Evolutionary conservation across 1,284 basidiomycete genomes (phyloP).

Genomic region (Tremellales sp.): DNA sequence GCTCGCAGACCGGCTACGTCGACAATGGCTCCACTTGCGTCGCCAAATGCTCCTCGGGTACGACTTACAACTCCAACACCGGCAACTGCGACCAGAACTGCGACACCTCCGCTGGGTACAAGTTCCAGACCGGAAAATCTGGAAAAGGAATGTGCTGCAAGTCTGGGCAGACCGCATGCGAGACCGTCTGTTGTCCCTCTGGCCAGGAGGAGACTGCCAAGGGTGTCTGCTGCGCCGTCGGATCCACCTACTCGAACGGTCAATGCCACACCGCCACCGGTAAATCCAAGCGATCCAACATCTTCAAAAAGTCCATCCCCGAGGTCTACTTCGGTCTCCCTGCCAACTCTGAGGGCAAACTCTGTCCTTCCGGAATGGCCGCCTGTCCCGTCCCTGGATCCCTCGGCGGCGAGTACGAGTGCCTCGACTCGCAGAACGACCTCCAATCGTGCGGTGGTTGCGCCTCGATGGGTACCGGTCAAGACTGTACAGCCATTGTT

Average conservation of each 20-base stretch:
- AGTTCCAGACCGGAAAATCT: slow-evolving; percentile 7
- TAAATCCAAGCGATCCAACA: background rate
- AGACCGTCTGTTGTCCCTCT: slow-evolving; percentile 27
- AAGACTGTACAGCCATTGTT: slow-evolving; percentile 64
- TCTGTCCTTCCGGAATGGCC: slow-evolving; percentile 59
- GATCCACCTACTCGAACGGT: slow-evolving; percentile 21
- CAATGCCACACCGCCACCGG: slow-evolving; percentile 22
- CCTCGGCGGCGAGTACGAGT: slow-evolving; percentile 56
- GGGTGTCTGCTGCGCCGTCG: slow-evolving; percentile 26
- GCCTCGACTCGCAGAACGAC: slow-evolving; percentile 46
- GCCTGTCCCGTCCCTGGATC: slow-evolving; percentile 59
- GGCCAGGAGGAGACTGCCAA: slow-evolving; percentile 19
- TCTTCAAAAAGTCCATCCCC: too few relatives aligned
- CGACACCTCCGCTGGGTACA: slow-evolving; percentile 13
- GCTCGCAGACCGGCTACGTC: slow-evolving; percentile 8
- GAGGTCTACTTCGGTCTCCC: background rate
- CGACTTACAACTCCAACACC: slow-evolving; percentile 19
- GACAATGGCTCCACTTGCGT: slow-evolving; percentile 13
- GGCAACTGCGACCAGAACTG: slow-evolving; percentile 16
- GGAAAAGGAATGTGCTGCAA: slow-evolving; percentile 23
- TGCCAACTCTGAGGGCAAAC: slow-evolving; percentile 26
- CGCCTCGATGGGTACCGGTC: slow-evolving; percentile 57
- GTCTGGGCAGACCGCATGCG: slow-evolving; percentile 14
- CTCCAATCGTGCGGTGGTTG: slow-evolving; percentile 64
- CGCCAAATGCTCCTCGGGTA: slow-evolving; percentile 9